Evolutionary conservation across 1,139 yeast genomes (phyloP).

Genomic region (Yamadazyma triangularis): DNA sequence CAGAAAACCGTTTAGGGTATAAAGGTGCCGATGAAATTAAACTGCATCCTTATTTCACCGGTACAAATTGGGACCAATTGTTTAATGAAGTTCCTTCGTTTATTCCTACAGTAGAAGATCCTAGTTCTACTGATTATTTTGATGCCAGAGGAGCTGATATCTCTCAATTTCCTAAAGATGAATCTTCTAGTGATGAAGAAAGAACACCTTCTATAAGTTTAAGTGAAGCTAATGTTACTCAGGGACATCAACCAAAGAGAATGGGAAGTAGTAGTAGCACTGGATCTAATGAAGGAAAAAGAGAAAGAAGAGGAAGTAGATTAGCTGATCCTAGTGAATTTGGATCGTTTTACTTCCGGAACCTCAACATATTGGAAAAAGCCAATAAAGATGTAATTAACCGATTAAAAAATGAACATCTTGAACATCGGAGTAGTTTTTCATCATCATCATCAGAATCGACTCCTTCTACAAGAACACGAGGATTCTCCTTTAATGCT

Average conservation of each 20-base stretch:
- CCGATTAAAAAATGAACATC: slow-evolving; percentile 77
- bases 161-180: slow-evolving; percentile 56
- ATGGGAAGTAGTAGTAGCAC: slow-evolving; percentile 2
- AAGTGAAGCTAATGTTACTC: neutral
- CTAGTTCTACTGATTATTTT: slow-evolving; percentile 88
- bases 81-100: slow-evolving; percentile 78
- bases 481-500: slow-evolving; percentile 35
- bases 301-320: slow-evolving; percentile 64
- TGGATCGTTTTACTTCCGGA: slow-evolving; percentile 90
- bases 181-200: slow-evolving; percentile 15
- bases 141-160: slow-evolving; percentile 85
- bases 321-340: slow-evolving; percentile 76
- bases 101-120: slow-evolving; percentile 74
- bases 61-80: slow-evolving; percentile 69
- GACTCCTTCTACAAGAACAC: slow-evolving; percentile 29
- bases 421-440: slow-evolving; percentile 47
- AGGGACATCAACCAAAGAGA: slow-evolving; percentile 1
- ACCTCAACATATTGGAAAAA: slow-evolving; percentile 82
- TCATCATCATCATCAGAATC: slow-evolving; percentile 44
- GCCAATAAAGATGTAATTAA: slow-evolving; percentile 93
- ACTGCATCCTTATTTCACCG: slow-evolving; percentile 69
- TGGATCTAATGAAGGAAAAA: slow-evolving; percentile 25
- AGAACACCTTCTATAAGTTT: slow-evolving; percentile 9
- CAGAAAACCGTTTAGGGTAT: slow-evolving; percentile 64
- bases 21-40: slow-evolving; percentile 78